Evolutionary conservation across 148 eudicot species (phyloP).

Genomic region (Tetragonia tetragonoides): DNA sequence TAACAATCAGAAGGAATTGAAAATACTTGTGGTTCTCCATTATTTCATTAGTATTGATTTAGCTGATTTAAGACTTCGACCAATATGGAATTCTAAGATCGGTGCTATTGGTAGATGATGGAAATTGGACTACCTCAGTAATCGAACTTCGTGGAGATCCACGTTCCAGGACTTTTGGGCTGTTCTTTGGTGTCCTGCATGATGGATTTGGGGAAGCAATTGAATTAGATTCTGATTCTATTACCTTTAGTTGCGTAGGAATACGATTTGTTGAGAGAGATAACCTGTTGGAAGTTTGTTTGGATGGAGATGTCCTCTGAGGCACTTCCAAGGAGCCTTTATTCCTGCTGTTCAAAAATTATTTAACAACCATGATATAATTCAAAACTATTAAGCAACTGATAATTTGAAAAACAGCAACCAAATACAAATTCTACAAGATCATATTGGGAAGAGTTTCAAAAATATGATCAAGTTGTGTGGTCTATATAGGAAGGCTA

Average conservation of each 20-base stretch:
- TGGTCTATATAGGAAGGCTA: neutral
- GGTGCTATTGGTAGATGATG: neutral
- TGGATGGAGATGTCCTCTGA: slow-evolving; percentile 50
- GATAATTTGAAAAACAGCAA: neutral
- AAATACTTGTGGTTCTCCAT: no score
- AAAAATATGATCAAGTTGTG: neutral
- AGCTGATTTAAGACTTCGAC: neutral
- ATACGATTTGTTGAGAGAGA: slow-evolving; percentile 53
- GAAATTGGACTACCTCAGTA: slow-evolving; percentile 69
- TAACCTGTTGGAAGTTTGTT: slow-evolving; percentile 49
- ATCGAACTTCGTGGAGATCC: slow-evolving; percentile 60
- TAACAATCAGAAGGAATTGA: neutral
- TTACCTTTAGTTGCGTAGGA: slow-evolving; percentile 47
- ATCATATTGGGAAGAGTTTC: neutral
- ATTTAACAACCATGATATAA: slow-evolving; percentile 8
- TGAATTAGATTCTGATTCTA: slow-evolving; percentile 51
- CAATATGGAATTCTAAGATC: slow-evolving; percentile 3
- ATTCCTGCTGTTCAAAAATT: slow-evolving; percentile 36
- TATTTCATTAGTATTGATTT: no score
- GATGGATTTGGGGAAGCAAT: slow-evolving; percentile 50
- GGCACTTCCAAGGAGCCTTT: slow-evolving; percentile 47
- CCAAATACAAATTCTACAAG: neutral
- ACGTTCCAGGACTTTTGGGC: slow-evolving; percentile 66
- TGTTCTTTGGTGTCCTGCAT: slow-evolving; percentile 58
- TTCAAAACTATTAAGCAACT: neutral